These are phyloP conservation scores for Collybia sp. DNA, from an alignment of 768 basidiomycete species.

Conservation along the genomic window DNA sequence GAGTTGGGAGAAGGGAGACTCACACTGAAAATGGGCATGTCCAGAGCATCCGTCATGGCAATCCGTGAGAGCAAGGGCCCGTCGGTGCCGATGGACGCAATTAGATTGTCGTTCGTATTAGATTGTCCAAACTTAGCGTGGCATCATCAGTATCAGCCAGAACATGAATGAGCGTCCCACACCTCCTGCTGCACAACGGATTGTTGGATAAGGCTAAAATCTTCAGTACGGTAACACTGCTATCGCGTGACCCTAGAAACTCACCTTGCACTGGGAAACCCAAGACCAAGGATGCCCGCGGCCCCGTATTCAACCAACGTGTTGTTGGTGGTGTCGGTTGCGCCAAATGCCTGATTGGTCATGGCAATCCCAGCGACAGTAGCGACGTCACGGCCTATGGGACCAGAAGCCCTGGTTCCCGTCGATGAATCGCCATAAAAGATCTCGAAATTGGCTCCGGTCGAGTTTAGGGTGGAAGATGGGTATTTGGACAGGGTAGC, in stretches of 20 bases:
- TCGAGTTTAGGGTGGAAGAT: constrained; percentile 27
- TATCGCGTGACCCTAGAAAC: constrained; percentile 2
- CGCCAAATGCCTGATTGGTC: constrained; percentile 47
- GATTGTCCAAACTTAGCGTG: constrained; percentile 15
- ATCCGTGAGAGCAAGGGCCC: constrained; percentile 46
- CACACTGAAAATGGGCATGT: constrained; percentile 47
- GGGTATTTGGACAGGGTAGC: constrained; percentile 37
- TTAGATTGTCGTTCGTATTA: constrained; percentile 28
- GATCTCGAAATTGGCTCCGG: constrained; percentile 32
- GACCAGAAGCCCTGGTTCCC: constrained; percentile 56
- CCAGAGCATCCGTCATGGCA: constrained; percentile 34
- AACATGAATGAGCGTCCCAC: constrained; percentile 1
- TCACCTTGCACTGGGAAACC: constrained; percentile 64
- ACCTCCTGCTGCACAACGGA: constrained; percentile 19
- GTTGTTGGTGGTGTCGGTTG: constrained; percentile 56
- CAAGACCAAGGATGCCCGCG: constrained; percentile 63
- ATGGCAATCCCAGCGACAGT: constrained; percentile 50
- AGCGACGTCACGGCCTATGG: constrained; percentile 47
- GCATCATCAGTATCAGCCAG: neutral
- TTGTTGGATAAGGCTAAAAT: constrained; percentile 34
- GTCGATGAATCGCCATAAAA: constrained; percentile 67
- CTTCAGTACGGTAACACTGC: constrained; percentile 1
- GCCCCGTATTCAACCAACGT: constrained; percentile 47
- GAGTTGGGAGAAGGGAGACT: neutral
- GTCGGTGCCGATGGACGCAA: constrained; percentile 28